A percentile compares a stretch with the other conserved stretches of the same genome.
Conservation (phyloP, 2,329 filamentous ascomycete genomes). For the Diplodia intermedia region DNA sequence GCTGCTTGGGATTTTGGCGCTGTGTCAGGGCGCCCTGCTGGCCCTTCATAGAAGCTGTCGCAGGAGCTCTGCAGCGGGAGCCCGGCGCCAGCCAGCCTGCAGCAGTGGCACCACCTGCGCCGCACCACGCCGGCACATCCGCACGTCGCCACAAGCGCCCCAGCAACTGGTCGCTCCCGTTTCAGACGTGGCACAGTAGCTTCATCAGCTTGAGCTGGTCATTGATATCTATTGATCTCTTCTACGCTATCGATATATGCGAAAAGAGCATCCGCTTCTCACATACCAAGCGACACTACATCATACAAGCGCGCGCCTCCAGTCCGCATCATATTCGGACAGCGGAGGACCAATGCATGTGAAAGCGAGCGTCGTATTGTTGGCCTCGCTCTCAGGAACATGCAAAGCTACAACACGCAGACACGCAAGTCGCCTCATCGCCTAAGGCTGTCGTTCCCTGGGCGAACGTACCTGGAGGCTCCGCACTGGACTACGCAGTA, state of each 20-base stretch:
- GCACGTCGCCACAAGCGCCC: background rate
- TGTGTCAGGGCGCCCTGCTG: no score
- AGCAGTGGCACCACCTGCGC: background rate
- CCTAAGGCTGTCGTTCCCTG: background rate
- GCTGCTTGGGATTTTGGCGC: background rate
- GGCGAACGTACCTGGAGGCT: background rate
- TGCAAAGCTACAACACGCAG: background rate
- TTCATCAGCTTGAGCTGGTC: background rate
- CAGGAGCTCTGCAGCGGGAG: background rate
- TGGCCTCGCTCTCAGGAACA: background rate
- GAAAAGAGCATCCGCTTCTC: background rate
- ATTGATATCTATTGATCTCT: background rate
- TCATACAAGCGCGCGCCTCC: slow-evolving; percentile 12
- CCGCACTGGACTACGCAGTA: background rate
- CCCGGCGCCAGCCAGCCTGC: background rate
- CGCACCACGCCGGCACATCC: background rate
- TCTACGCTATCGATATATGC: background rate
- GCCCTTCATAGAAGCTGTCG: background rate
- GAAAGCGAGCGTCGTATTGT: background rate
- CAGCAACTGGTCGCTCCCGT: background rate
- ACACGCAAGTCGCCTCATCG: background rate
- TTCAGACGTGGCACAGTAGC: background rate
- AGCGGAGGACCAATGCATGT: slow-evolving; percentile 13
- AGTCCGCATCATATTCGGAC: slow-evolving; percentile 17
- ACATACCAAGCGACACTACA: background rate